Evolutionary conservation across 805 yeast genomes (phyloP).

Genomic region (Millerozyma miso): DNA sequence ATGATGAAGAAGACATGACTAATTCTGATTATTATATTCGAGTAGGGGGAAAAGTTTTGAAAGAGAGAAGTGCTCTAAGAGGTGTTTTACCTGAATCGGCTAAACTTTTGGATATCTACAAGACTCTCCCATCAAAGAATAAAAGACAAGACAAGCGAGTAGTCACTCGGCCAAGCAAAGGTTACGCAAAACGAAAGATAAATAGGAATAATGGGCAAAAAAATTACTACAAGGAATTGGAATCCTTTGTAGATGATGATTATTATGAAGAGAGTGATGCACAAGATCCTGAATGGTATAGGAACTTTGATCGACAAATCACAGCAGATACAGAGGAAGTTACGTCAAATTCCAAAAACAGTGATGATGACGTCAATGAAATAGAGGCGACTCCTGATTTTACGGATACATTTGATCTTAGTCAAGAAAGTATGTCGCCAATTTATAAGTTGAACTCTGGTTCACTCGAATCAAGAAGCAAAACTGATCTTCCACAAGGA

Average conservation of each 20-base stretch:
- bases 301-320: not conserved
- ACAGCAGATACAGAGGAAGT: not conserved
- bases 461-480: not conserved
- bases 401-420: slow-evolving; percentile 6
- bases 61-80: slow-evolving; percentile 26
- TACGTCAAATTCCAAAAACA: not conserved
- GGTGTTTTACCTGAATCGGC: slow-evolving; percentile 41
- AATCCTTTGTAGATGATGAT: slow-evolving; percentile 18
- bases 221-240: slow-evolving; percentile 6
- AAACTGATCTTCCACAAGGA: not conserved
- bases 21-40: slow-evolving; percentile 11
- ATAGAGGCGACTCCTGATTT: not conserved
- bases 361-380: not conserved
- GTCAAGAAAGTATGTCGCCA: slow-evolving; percentile 1
- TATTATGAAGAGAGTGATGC: slow-evolving; percentile 1
- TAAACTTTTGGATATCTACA: slow-evolving; percentile 24
- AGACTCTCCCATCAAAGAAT: slow-evolving; percentile 4
- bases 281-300: slow-evolving; percentile 5
- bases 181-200: slow-evolving; percentile 31
- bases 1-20: not conserved
- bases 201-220: slow-evolving; percentile 1
- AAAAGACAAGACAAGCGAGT: slow-evolving; percentile 2
- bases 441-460: not conserved
- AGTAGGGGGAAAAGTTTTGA: slow-evolving; percentile 23
- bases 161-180: slow-evolving; percentile 15